These are phyloP conservation scores for Monosporascus sp. DNA, from an alignment of 2,329 filamentous ascomycete genomes.

Conservation along the genomic window DNA sequence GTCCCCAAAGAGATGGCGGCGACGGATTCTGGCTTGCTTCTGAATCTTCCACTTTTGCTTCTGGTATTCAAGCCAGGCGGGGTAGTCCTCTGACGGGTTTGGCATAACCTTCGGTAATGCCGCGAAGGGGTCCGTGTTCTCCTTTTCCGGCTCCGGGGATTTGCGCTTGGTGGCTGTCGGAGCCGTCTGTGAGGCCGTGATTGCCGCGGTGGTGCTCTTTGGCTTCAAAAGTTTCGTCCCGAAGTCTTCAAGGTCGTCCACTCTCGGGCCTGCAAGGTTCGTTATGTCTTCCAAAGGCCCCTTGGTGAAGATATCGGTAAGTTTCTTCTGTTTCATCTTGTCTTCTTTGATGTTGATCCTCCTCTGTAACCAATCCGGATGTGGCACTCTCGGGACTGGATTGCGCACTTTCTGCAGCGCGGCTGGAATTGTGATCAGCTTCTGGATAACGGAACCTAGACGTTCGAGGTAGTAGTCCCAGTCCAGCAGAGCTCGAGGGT, in stretches of 20 bases:
- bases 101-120: conserved; percentile 80
- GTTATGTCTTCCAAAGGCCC: conserved; percentile 68
- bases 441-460: conserved; percentile 94
- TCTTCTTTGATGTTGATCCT: conserved; percentile 95
- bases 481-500: conserved; percentile 83
- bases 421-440: conserved; percentile 96
- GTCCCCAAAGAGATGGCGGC: conserved; percentile 91
- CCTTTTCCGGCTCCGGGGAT: conserved; percentile 58
- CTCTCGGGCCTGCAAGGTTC: conserved; percentile 50
- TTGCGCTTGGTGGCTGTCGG: conserved; percentile 62
- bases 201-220: conserved; percentile 49
- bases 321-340: conserved; percentile 96
- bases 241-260: conserved; percentile 76
- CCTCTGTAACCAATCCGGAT: conserved; percentile 94
- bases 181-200: conserved; percentile 52
- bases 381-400: conserved; percentile 85
- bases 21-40: conserved; percentile 77
- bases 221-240: conserved; percentile 62
- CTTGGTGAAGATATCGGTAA: conserved; percentile 84
- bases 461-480: conserved; percentile 98
- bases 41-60: conserved; percentile 99
- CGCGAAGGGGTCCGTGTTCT: conserved; percentile 72
- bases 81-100: conserved; percentile 77
- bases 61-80: conserved; percentile 84
- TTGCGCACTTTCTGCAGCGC: conserved; percentile 93